Evolutionary conservation across 371 early-diverging fungal species (phyloP), one percentile per base, ranked within the genome.

Genomic region (Globomyces sp.): DNA sequence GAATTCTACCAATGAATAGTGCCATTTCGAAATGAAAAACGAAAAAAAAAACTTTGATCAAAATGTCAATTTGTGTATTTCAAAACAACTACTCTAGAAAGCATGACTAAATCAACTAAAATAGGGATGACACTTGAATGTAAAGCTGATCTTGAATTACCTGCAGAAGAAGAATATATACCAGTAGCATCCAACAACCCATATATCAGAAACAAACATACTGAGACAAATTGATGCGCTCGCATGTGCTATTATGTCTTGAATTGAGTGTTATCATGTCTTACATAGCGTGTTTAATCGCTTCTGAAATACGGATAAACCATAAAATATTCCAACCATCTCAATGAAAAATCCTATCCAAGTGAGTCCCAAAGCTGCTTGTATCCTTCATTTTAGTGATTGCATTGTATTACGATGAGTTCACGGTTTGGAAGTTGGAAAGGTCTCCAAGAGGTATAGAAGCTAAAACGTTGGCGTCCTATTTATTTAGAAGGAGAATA

Each of bases 111-210:
- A 48, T 62, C 63, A n/a, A 62, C 13, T 34, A 62, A 39, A 6
- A 37, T 36, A 9, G 63, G 63, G 9, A 62, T 4, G 2, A 62
- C 24, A 10, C 41, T 41, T 24, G 24, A 24, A 24, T 24, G 24
- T 24, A 43, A 11, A 13, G 44, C 43, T 49, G 43, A n/a, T 49
- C 5, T 43, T 5, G 6, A 37, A 5, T 49, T 69, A 77, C 76
- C 71, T 74, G 71, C 77, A 79, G 57, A 77, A 77, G n/a, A 37
- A 40, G 53, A 75, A 71, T 40, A 79, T 79, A 65, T 71, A 79
- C 74, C 77, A 77, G 61, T 77, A 79, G 1, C 63, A 48, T 8
- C 58, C 49, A 41, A 69, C 72, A 59, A 74, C 64, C 80, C 80
- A 79, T 0, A 63, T 68, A 43, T 71, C 77, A 5, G 69, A 50